Conservation (phyloP, 139 green algal genomes). For the Picochlorum sp. region DNA sequence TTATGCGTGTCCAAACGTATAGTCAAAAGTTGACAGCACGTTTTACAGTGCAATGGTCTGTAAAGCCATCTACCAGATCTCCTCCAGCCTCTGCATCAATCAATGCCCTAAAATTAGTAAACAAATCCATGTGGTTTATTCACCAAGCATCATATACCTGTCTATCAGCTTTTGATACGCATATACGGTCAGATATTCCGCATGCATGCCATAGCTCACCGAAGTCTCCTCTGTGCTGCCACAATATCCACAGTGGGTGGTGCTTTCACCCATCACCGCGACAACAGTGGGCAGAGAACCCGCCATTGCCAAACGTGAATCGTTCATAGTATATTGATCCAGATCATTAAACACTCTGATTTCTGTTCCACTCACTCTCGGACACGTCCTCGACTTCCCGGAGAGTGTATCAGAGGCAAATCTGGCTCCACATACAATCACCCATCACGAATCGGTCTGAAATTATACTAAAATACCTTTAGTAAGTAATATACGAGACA, state of each 20-base stretch:
- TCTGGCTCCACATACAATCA: no score
- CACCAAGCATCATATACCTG: background rate
- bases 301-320: no score
- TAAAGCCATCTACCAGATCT: constrained; percentile 41
- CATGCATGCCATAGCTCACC: constrained; percentile 31
- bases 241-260: constrained; percentile 29
- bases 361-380: no score
- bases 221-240: constrained; percentile 8
- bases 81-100: constrained; percentile 29
- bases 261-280: constrained; percentile 17
- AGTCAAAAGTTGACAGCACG: constrained; percentile 42
- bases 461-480: no score
- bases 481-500: no score
- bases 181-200: constrained; percentile 15
- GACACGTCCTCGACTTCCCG: no score
- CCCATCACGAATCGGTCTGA: no score
- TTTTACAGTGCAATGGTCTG: constrained; percentile 22
- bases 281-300: constrained; percentile 1
- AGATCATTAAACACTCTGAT: no score
- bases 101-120: no score
- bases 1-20: constrained; percentile 38
- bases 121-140: no score
- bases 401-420: no score
- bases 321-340: no score
- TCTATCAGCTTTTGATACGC: constrained; percentile 31